Evolutionary conservation across 345 rosid species (phyloP).

Genomic region (Angophora floribunda): DNA sequence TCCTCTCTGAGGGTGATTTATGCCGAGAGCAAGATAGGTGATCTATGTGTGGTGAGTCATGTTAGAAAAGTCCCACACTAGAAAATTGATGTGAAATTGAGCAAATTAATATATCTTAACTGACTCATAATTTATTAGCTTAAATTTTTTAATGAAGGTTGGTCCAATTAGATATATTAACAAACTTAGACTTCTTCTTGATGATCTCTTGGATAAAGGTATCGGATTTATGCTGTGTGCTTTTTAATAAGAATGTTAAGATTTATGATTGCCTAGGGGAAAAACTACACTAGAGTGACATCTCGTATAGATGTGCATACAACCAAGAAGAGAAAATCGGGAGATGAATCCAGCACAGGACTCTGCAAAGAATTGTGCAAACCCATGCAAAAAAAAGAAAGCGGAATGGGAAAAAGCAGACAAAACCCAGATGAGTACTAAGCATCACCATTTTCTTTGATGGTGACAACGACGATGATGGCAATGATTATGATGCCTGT

Average conservation of each 20-base stretch:
- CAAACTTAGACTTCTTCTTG: too few relatives aligned
- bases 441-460: background rate
- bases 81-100: too few relatives aligned
- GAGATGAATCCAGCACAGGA: background rate
- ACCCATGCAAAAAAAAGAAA: slow-evolving; percentile 40
- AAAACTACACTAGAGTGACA: background rate
- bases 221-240: too few relatives aligned
- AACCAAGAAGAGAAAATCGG: background rate
- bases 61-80: too few relatives aligned
- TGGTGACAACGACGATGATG: background rate
- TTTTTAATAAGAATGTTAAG: background rate
- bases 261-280: background rate
- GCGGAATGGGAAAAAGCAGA: slow-evolving; percentile 37
- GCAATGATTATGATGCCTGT: background rate
- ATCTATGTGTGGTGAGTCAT: too few relatives aligned
- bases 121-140: too few relatives aligned
- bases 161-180: too few relatives aligned
- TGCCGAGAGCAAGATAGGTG: background rate
- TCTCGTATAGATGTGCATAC: background rate
- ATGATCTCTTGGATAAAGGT: too few relatives aligned
- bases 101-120: too few relatives aligned
- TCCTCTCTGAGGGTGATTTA: background rate
- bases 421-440: slow-evolving; percentile 31
- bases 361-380: slow-evolving; percentile 16
- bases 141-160: too few relatives aligned